phyloP scores from a whole-genome alignment of 2,329 filamentous ascomycete genomes.

The Fusarium brachygibbosum region DNA sequence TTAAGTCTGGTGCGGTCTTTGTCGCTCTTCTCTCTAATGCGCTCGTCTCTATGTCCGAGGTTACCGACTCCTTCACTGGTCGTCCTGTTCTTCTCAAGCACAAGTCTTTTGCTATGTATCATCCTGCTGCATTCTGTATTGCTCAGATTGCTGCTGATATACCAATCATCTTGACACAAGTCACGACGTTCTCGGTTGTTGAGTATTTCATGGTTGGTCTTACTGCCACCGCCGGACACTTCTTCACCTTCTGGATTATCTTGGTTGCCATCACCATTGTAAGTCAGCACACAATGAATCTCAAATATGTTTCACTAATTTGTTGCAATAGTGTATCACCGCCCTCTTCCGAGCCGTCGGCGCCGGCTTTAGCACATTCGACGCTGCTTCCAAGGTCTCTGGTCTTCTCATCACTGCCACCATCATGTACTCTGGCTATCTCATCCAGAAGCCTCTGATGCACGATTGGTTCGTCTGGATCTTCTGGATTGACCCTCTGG shows the following conservation, averaged over 20 bases:
- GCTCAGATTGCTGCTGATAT: slow-evolving; percentile 68
- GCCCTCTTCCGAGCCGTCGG: slow-evolving; percentile 69
- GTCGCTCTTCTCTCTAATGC: slow-evolving; percentile 73
- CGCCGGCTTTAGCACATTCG: slow-evolving; percentile 68
- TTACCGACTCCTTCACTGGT: slow-evolving; percentile 72
- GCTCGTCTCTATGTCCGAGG: slow-evolving; percentile 74
- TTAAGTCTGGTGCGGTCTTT: slow-evolving; percentile 75
- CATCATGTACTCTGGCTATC: slow-evolving; percentile 74
- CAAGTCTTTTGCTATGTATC: slow-evolving; percentile 68
- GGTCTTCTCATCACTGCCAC: slow-evolving; percentile 64
- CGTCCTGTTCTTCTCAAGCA: slow-evolving; percentile 72
- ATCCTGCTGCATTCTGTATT: slow-evolving; percentile 71
- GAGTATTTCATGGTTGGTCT: slow-evolving; percentile 75
- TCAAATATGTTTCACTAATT: not conserved
- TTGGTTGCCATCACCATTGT: slow-evolving; percentile 66
- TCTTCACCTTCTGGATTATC: slow-evolving; percentile 73
- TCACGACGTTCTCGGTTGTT: slow-evolving; percentile 68
- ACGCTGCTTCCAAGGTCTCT: slow-evolving; percentile 70
- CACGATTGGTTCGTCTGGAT: slow-evolving; percentile 74
- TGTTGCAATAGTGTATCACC: slow-evolving; percentile 62
- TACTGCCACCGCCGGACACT: slow-evolving; percentile 63
- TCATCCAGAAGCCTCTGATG: slow-evolving; percentile 73
- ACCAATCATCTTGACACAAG: slow-evolving; percentile 69
- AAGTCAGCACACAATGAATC: slow-evolving; percentile 24
- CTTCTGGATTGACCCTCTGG: slow-evolving; percentile 75